Conservation (phyloP, 768 basidiomycete genomes). For the Lactifluus piperatus region DNA sequence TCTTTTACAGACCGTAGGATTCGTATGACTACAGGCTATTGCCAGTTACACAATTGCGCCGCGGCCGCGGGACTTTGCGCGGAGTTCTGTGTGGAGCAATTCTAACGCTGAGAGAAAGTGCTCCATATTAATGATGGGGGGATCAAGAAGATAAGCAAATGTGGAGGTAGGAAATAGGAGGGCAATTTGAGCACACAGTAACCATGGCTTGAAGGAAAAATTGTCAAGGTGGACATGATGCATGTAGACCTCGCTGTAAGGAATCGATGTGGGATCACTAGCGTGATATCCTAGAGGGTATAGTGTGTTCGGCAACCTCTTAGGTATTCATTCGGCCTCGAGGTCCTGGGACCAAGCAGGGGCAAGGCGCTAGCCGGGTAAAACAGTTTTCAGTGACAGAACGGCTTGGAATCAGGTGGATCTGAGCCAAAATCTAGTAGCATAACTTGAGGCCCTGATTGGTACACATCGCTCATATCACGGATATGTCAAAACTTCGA, state of each 20-base stretch:
- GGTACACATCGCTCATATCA: not conserved
- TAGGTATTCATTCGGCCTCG: not conserved
- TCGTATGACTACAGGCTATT: slow-evolving; percentile 26
- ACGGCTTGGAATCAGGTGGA: not conserved
- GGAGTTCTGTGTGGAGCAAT: slow-evolving; percentile 22
- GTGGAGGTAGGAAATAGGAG: slow-evolving; percentile 13
- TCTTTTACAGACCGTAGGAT: slow-evolving; percentile 14
- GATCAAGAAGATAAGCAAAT: slow-evolving; percentile 19
- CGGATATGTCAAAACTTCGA: slow-evolving; percentile 21
- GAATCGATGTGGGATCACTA: not conserved
- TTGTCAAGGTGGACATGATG: not conserved
- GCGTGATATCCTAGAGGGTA: not conserved
- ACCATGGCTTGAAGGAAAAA: slow-evolving; percentile 15
- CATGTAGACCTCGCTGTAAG: not conserved
- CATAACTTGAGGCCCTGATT: not conserved
- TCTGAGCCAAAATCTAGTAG: slow-evolving; percentile 16
- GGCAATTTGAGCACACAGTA: slow-evolving; percentile 8
- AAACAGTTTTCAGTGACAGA: not conserved
- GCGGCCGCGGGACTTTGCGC: slow-evolving; percentile 5
- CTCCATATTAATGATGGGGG: slow-evolving; percentile 24
- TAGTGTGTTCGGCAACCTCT: not conserved
- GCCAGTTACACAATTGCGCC: slow-evolving; percentile 28
- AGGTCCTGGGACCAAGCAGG: not conserved
- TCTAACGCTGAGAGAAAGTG: not conserved
- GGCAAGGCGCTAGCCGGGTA: not conserved